Evolutionary conservation across 2,329 filamentous ascomycete genomes (phyloP).

Genomic region (Nemania bipapillata): DNA sequence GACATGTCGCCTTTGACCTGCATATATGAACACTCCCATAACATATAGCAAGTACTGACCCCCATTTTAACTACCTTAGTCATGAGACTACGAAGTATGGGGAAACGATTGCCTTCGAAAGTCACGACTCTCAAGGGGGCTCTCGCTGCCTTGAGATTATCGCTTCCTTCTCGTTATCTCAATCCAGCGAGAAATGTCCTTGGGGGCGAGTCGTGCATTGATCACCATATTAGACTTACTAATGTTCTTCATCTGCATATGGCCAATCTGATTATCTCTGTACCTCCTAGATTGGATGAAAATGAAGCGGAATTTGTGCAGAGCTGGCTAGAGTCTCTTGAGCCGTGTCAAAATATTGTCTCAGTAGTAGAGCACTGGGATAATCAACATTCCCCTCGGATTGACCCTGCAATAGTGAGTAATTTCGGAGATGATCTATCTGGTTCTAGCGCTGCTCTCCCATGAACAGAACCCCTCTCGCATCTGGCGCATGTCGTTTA

Average conservation of each 20-base stretch:
- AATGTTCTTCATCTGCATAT: conserved; percentile 47
- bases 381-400: conserved; percentile 46
- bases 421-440: neutral
- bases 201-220: conserved; percentile 43
- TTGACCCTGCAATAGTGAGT: conserved; percentile 51
- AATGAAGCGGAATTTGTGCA: conserved; percentile 43
- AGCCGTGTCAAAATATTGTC: conserved; percentile 50
- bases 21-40: neutral
- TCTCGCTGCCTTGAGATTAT: conserved; percentile 45
- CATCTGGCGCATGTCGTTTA: neutral
- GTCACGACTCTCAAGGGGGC: conserved; percentile 37
- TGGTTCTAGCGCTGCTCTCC: neutral
- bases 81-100: conserved; percentile 39
- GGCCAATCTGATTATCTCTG: conserved; percentile 38
- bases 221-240: conserved; percentile 47
- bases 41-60: conserved; percentile 8
- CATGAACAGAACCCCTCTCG: neutral
- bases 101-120: conserved; percentile 34
- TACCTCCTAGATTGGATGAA: conserved; percentile 33
- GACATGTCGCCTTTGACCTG: neutral
- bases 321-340: conserved; percentile 49
- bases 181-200: conserved; percentile 50
- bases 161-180: conserved; percentile 49
- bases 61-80: conserved; percentile 11
- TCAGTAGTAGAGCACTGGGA: conserved; percentile 50